Evolutionary conservation across 768 basidiomycete genomes (phyloP), one percentile per base, ranked within the genome.

Genomic region (Pleurotus citrinopileatus): DNA sequence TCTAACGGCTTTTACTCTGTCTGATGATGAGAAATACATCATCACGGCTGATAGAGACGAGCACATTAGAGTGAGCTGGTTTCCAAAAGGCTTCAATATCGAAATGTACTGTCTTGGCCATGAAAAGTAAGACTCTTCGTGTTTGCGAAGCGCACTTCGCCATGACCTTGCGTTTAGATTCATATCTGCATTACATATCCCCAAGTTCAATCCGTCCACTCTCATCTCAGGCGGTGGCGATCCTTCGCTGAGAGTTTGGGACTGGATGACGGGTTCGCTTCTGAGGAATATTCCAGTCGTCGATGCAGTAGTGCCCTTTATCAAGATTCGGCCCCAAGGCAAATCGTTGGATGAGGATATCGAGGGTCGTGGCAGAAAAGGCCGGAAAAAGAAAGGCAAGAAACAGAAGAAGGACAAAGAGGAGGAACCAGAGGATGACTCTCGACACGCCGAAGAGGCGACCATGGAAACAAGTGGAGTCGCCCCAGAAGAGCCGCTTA

Each of bases 1-100:
- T 37, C 69, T 98, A 54, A 96, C 88, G 9, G 69, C 78, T 0
- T 86, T 89, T 66, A 62, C 87, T 40, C 79, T 96, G 52, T 80
- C 85, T 0, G 65, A 68, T 0, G 86, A 91, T 62, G 83, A 86
- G 60, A 78, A 76, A 50, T 86, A 78, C 63, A 86, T 99, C 62
- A 79, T 98, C 58, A 93, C 94, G 0, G 88, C 92, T 0, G 97
- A 98, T 64, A 74, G 97, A 42, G 97, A 99, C 63, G 97, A 98
- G 65, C 97, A 98, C 64, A 88, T 99, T 47, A 79, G 97, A 52
- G 80, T 96, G 13, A 94, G 91, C 62, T 83, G 90, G 82, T 98
- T 80, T 63, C 97, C 97, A 0, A 75, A 88, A 52, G 91, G 94
- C 15, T 89, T 87, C 60, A 80, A 80, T 40, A 89, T 98, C 57